Percentiles rank a stretch among this genome's conserved stretches.
These are phyloP conservation scores for Suillus americanus DNA, from an alignment of 768 basidiomycete species.

Conservation along the genomic window DNA sequence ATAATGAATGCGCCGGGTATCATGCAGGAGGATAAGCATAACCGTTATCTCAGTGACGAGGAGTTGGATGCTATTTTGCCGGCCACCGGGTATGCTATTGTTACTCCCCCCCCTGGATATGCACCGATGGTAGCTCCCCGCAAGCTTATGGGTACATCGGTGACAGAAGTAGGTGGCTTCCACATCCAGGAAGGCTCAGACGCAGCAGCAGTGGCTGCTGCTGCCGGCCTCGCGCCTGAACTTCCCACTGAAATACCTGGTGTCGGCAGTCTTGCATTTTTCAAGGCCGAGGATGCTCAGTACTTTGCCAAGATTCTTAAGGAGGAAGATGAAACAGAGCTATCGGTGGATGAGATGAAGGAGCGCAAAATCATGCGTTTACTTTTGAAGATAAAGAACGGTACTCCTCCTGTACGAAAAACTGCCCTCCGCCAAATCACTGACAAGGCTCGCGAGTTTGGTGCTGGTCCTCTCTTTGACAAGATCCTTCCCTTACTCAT, in stretches of 20 bases:
- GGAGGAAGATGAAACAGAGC: constrained; percentile 91
- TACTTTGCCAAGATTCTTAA: constrained; percentile 96
- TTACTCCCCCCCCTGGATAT: constrained; percentile 93
- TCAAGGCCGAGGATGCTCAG: constrained; percentile 97
- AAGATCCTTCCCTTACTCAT: constrained; percentile 97
- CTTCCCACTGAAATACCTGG: constrained; percentile 97
- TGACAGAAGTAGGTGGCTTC: constrained; percentile 76
- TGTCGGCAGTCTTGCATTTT: constrained; percentile 94
- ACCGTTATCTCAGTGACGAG: constrained; percentile 93
- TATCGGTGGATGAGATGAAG: constrained; percentile 97
- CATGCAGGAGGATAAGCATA: constrained; percentile 92
- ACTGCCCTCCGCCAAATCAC: constrained; percentile 97
- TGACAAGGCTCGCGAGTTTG: constrained; percentile 98
- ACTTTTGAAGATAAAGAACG: constrained; percentile 98
- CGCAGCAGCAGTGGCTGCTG: constrained; percentile 83
- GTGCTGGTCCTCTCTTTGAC: constrained; percentile 97
- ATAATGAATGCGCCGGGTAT: constrained; percentile 86
- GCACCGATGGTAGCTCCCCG: constrained; percentile 70
- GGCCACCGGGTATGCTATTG: constrained; percentile 81
- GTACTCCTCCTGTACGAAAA: constrained; percentile 97
- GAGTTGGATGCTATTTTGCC: constrained; percentile 93
- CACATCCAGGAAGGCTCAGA: constrained; percentile 96
- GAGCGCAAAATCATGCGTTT: constrained; percentile 99
- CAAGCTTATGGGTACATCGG: constrained; percentile 56
- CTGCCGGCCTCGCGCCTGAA: constrained; percentile 90